These are phyloP conservation scores for Myochromella boudieri DNA, from an alignment of 768 basidiomycete genomes.

Conservation along the genomic window DNA sequence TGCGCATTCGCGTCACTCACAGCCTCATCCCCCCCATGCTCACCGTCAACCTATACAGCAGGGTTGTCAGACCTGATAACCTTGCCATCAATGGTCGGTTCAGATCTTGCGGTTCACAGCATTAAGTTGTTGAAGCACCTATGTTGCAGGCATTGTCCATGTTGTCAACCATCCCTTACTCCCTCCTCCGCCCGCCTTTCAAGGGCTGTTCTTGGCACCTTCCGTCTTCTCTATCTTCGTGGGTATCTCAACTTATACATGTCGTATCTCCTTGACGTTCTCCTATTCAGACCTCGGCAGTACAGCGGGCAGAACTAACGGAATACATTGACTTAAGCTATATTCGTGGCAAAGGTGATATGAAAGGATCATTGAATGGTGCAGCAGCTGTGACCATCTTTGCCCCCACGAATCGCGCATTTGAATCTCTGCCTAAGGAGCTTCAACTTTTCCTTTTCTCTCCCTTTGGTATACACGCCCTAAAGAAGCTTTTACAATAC, in stretches of 20 bases:
- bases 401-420: conserved; percentile 53
- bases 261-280: background rate
- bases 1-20: conserved; percentile 42
- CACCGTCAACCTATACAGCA: conserved; percentile 50
- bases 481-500: conserved; percentile 57
- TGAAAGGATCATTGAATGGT: conserved; percentile 42
- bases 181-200: conserved; percentile 52
- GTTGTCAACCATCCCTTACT: conserved; percentile 54
- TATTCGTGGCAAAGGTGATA: conserved; percentile 30
- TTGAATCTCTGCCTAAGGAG: conserved; percentile 45
- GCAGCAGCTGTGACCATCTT: conserved; percentile 49
- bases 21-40: conserved; percentile 31
- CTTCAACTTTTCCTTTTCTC: conserved; percentile 60
- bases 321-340: conserved; percentile 47
- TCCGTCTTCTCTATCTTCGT: conserved; percentile 50
- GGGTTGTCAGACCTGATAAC: conserved; percentile 38
- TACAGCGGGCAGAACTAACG: conserved; percentile 50
- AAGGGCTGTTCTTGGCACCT: conserved; percentile 42
- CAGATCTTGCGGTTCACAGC: background rate
- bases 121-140: background rate
- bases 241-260: conserved; percentile 18
- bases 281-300: conserved; percentile 46
- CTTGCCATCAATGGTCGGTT: conserved; percentile 51
- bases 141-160: conserved; percentile 46
- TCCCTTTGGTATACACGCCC: conserved; percentile 47